These are phyloP conservation scores for Viridothelium virens DNA, from an alignment of 495 filamentous ascomycete genomes.

Conservation along the genomic window DNA sequence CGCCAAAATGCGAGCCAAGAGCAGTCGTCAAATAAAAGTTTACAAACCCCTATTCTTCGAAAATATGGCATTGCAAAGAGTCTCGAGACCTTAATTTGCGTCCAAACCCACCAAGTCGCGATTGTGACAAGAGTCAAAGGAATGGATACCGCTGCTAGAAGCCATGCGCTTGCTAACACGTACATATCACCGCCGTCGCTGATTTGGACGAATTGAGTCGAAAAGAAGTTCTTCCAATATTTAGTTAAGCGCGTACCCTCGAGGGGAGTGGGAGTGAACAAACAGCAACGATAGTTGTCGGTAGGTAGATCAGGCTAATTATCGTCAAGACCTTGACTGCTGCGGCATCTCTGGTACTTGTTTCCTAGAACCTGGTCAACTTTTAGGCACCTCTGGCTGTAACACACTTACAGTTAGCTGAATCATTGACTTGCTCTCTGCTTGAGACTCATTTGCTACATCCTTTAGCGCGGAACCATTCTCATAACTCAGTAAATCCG, in stretches of 20 bases:
- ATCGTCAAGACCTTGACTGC: slow-evolving; percentile 36
- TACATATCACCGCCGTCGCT: slow-evolving; percentile 18
- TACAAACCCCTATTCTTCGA: neutral
- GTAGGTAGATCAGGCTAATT: slow-evolving; percentile 35
- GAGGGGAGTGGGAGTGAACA: slow-evolving; percentile 13
- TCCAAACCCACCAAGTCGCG: slow-evolving; percentile 30
- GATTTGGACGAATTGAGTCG: slow-evolving; percentile 31
- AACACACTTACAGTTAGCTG: slow-evolving; percentile 19
- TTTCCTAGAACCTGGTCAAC: slow-evolving; percentile 29
- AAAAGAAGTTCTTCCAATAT: slow-evolving; percentile 35
- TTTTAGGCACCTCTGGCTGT: slow-evolving; percentile 15
- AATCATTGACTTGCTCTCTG: slow-evolving; percentile 25
- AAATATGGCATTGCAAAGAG: neutral
- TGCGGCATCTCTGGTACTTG: slow-evolving; percentile 32
- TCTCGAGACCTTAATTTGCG: slow-evolving; percentile 5
- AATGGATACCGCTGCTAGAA: slow-evolving; percentile 29
- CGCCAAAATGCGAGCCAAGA: neutral
- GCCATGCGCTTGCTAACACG: slow-evolving; percentile 26
- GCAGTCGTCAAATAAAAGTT: too few relatives aligned
- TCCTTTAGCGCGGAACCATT: slow-evolving; percentile 17
- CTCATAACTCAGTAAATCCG: slow-evolving; percentile 18
- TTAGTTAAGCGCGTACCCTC: slow-evolving; percentile 10
- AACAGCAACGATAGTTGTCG: slow-evolving; percentile 35
- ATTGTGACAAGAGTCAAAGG: slow-evolving; percentile 34
- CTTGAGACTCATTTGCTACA: slow-evolving; percentile 15